Base-by-base conservation (phyloP, 106 monocot genomes). In the Dendrobium officinale region DNA sequence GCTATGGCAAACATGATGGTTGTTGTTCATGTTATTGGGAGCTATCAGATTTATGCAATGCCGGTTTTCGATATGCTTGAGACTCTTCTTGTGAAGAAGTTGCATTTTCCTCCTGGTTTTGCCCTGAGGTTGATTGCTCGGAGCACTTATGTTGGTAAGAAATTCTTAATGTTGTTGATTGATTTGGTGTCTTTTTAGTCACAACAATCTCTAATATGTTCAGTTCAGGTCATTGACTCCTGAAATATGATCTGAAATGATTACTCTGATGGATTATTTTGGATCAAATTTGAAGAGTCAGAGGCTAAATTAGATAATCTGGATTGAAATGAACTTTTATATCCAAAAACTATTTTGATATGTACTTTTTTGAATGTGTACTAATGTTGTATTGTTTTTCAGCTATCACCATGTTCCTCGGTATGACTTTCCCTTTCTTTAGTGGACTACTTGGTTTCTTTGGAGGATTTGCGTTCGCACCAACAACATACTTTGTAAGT, bases 381-480 rank as follows among this genome's bases (percentile, higher is more conserved):
- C 51, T 51, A 51, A 51, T 51, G 11, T 51, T 51, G 15, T 13
- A 51, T 51, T 15, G 51, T 16, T 51, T 13, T 77, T 45, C 85
- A 90, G 90, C 83, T 55, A 67, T 90, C 17, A 90, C 90, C 18
- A 88, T 90, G 87, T 73, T 85, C 33, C 0, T 88, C 22, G 90
- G 74, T 4, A 90, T 90, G 42, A 72, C 72, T 22, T 73, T 90
- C 72, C 90, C 90, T 44, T 90, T 90, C 90, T 90, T 90, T 55
- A 79, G 90, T 77, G 87, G 90, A n/a, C 78, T 90, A 17, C 83
- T 87, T 29, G 90, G 90, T 48, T 90, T 90, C 75, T 90, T 90
- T 43, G 90, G 90, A 83, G 90, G 90, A 29, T 88, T 90, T 55
- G 90, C 85, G 27, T 81, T 88, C 55, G 88, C 90, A 0, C 90